Conservation (phyloP, 345 rosid species). For the Brassica nigra region DNA sequence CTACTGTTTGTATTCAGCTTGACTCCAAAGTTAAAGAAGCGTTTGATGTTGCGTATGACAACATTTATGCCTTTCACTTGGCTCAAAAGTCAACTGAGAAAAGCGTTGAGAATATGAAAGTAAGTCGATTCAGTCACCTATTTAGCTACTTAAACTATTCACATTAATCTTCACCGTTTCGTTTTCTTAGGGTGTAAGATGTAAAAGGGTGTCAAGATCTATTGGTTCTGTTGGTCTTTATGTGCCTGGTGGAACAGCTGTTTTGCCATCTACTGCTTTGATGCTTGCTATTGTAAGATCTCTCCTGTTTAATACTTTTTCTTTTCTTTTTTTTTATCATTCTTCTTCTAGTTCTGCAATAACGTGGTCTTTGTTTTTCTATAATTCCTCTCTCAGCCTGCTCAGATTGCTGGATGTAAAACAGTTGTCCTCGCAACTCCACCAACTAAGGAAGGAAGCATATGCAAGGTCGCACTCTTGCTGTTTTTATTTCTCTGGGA, state of each 20-base stretch:
- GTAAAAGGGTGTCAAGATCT: slow-evolving; percentile 85
- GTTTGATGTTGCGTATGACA: slow-evolving; percentile 86
- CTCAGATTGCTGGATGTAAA: slow-evolving; percentile 92
- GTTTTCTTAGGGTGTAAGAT: slow-evolving; percentile 72
- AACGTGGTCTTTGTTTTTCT: slow-evolving; percentile 24
- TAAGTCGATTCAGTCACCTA: slow-evolving; percentile 39
- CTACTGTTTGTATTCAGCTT: slow-evolving; percentile 49
- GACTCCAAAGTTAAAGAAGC: slow-evolving; percentile 65
- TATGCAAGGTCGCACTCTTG: slow-evolving; percentile 81
- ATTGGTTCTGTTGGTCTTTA: slow-evolving; percentile 92
- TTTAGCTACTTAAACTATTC: slow-evolving; percentile 14
- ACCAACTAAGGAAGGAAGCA: slow-evolving; percentile 76
- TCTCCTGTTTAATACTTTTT: background rate
- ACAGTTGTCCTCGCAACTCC: slow-evolving; percentile 89
- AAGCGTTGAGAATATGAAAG: slow-evolving; percentile 80
- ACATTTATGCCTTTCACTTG: slow-evolving; percentile 83
- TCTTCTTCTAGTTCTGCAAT: background rate
- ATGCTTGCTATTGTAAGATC: slow-evolving; percentile 85
- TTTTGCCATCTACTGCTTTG: slow-evolving; percentile 90
- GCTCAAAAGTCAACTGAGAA: slow-evolving; percentile 73
- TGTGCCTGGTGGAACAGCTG: slow-evolving; percentile 95
- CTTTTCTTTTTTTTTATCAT: background rate
- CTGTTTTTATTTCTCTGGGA: too few relatives aligned
- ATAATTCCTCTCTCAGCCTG: slow-evolving; percentile 57
- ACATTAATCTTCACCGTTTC: background rate